phyloP scores from a whole-genome alignment of 2,329 filamentous ascomycete species.

The Hymenoscyphus repandus region DNA sequence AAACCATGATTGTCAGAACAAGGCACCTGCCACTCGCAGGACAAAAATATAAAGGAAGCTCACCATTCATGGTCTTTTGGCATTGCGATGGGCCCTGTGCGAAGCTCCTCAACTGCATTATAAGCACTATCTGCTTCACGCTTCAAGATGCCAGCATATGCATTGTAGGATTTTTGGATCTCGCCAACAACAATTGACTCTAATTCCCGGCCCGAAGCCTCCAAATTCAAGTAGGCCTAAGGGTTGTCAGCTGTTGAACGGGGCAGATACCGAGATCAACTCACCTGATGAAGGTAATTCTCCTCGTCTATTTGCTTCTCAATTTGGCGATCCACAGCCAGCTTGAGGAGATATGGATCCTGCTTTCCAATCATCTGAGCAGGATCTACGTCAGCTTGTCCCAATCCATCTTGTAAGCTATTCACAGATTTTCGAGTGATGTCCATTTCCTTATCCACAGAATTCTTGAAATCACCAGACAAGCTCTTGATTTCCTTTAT shows the following conservation, averaged over 20 bases:
- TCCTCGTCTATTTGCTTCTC: constrained; percentile 94
- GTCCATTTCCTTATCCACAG: constrained; percentile 92
- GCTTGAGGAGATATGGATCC: constrained; percentile 82
- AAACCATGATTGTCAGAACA: not conserved
- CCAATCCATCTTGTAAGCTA: constrained; percentile 74
- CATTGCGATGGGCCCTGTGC: constrained; percentile 83
- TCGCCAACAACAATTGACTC: constrained; percentile 96
- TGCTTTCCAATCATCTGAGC: constrained; percentile 74
- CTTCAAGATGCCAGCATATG: constrained; percentile 85
- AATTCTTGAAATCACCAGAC: constrained; percentile 93
- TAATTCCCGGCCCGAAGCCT: constrained; percentile 88
- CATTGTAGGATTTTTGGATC: constrained; percentile 96
- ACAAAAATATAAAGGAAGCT: constrained; percentile 30
- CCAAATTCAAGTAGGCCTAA: constrained; percentile 91
- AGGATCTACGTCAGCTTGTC: constrained; percentile 73
- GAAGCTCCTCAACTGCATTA: constrained; percentile 72
- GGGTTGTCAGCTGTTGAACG: constrained; percentile 14
- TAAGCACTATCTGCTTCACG: constrained; percentile 82
- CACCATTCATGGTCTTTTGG: constrained; percentile 84
- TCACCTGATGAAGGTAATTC: constrained; percentile 88
- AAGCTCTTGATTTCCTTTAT: constrained; percentile 97
- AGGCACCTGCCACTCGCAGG: too few species aligned
- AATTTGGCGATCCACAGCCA: constrained; percentile 83
- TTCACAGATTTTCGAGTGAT: constrained; percentile 73
- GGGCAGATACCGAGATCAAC: constrained; percentile 24